Conservation (phyloP, 2,329 filamentous ascomycete genomes). For the Penicillium sp. region DNA sequence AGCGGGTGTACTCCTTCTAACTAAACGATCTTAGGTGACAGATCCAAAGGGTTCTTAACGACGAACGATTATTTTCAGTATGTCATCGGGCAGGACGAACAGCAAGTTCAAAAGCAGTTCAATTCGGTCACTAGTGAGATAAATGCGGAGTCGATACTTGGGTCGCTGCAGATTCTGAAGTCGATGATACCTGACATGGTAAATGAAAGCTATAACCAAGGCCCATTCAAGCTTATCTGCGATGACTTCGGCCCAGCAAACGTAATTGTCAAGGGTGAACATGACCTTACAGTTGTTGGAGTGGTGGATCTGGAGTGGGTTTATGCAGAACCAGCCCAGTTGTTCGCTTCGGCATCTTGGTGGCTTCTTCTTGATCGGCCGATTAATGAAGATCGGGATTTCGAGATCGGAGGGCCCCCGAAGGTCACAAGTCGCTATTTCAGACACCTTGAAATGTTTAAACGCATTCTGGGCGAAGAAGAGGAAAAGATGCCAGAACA, state of each 20-base stretch:
- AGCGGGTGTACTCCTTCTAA: no score
- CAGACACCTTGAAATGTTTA: no score
- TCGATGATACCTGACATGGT: no score
- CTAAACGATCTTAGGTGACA: no score
- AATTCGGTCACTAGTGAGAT: no score
- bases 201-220: no score
- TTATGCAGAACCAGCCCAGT: slow-evolving; percentile 37
- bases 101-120: no score
- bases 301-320: slow-evolving; percentile 41
- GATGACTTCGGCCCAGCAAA: slow-evolving; percentile 40
- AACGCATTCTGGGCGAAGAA: neutral
- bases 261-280: slow-evolving; percentile 35
- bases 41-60: no score
- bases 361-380: neutral
- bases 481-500: neutral
- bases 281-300: slow-evolving; percentile 36
- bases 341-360: neutral
- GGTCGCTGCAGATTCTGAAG: no score
- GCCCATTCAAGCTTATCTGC: slow-evolving; percentile 39
- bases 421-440: neutral
- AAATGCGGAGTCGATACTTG: no score
- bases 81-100: no score
- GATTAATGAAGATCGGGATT: neutral
- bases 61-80: no score
- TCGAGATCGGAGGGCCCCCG: neutral